Evolutionary conservation across 345 rosid species (phyloP), one percentile per base, ranked within the genome.

Genomic region (Linum tenue): DNA sequence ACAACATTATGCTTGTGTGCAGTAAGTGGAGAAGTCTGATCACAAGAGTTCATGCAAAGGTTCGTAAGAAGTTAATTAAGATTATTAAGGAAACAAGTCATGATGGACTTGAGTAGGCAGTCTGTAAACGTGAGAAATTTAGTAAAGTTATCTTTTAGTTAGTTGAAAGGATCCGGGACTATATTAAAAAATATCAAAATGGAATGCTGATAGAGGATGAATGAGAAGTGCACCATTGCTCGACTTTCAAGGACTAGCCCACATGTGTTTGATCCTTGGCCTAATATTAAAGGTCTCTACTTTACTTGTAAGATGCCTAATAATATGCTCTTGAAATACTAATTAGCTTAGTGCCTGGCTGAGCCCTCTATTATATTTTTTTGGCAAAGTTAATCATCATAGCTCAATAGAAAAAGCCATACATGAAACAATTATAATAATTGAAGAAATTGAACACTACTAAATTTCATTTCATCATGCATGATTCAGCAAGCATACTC

Each of bases 401-500:
- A 7, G 35, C 62, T 64, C 66, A 72, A n/a, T 39, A 14, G 64
- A 64, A 44, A 39, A 50, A 39, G 15, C 15, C 59, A 3, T 12
- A 7, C 35, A 39, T 3, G 3, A 11, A 58, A 50, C 40, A 15
- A 48, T 22, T 41, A 41, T 41, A 8, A 41, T 41, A 4, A 41
- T 4, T 41, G 44, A 41, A 41, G 44, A 8, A 48, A 9, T 1
- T 48, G 53, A 48, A 9, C 9, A 44, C 31, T 7, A 44, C 51
- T 7, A 44, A 7, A 44, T 65, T 63, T 68, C 61, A 61, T 64
- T 63, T 62, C 53, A 66, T 41, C 48, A 39, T 51, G 44, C 14
- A 48, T 17, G 84, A 73, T 64, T 60, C 64, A 61, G 79, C 64
- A 31, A 36, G 68, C 73, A 69, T 22, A 55, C 57, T 50, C 53